A percentile compares a stretch with the other conserved stretches of the same genome.
Evolutionary conservation across 2,329 filamentous ascomycete species (phyloP).

Genomic region (Trichoderma afroharzianum): DNA sequence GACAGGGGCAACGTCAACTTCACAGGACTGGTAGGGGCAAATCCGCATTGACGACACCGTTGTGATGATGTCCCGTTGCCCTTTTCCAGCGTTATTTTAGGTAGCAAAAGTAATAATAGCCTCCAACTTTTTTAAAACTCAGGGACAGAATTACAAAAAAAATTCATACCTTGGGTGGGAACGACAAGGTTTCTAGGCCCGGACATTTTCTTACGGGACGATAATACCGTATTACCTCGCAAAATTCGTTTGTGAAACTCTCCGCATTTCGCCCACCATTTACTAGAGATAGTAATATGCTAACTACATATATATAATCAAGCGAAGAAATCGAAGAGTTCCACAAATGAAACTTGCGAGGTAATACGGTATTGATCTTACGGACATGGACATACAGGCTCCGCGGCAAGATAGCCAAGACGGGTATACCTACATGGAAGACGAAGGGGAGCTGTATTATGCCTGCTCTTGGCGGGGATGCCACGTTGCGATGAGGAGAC

Average conservation of each 20-base stretch:
- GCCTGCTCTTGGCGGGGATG: neutral
- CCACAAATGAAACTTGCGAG: too few species aligned
- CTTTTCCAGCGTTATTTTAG: neutral
- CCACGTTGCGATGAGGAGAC: neutral
- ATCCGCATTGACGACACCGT: neutral
- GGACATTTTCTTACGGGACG: neutral
- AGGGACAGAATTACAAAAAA: neutral
- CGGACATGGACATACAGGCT: neutral
- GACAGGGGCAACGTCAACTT: slow-evolving; percentile 1
- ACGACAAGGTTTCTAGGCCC: neutral
- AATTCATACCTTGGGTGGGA: neutral
- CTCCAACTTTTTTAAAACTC: neutral
- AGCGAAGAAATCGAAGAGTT: too few species aligned
- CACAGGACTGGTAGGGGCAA: neutral
- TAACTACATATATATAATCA: too few species aligned
- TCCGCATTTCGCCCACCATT: too few species aligned
- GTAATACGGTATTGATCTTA: too few species aligned
- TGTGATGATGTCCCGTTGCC: neutral
- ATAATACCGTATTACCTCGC: too few species aligned
- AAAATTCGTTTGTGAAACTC: too few species aligned
- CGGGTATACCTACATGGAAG: neutral
- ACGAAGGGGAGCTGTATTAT: neutral
- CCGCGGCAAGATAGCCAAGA: neutral
- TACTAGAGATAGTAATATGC: too few species aligned
- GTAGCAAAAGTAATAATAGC: neutral